Evolutionary conservation across 768 basidiomycete species (phyloP), one percentile per base, ranked within the genome.

Genomic region (Mycena polygramma): DNA sequence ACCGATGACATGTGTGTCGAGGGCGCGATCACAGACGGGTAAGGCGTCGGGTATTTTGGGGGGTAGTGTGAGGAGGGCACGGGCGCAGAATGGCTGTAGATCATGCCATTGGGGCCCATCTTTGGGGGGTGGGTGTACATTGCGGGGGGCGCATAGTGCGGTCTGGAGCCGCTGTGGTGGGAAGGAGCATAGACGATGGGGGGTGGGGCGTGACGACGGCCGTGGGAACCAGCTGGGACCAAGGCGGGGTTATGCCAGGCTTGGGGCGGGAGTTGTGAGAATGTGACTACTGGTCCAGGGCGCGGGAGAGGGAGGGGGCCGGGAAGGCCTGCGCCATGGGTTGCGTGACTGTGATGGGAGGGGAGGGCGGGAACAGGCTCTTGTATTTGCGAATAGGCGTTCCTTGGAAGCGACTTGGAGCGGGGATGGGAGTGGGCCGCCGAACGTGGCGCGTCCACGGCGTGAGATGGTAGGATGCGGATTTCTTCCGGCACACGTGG

Each of bases 11-110:
- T 75, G 67, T 82, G 80, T 19, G 82, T 76, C 11, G 80, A 72
- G 46, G 77, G 80, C 48, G 81, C 80, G 52, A 80, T 80, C 15
- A 77, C 79, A 14, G 83, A 78, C n/a, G 85, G 82, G 67, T 82
- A 84, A 5, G 85, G 83, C 1, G 84, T 79, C 19, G 79, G 78
- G 30, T 81, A 83, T 48, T 83, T 82, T 55, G 81, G 82, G 7
- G 83, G 82, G 72, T 86, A 83, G 67, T 84, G 83, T 43, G 78
- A 75, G 74, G 68, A 80, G 41, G 79, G 86, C 26, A 82, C 78
- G 9, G 90, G 89, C 22, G 88, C 87, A n/a, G 91, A 92, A 62
- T 91, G 89, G 65, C 91, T 92, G 76, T 92, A 89, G 4, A 88
- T 87, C 82, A 92, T 88, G 5, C 89, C 89, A 63, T 90, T 87